These are phyloP conservation scores for Nemophila menziesii DNA, from an alignment of 257 asterid species.

Conservation along the genomic window DNA sequence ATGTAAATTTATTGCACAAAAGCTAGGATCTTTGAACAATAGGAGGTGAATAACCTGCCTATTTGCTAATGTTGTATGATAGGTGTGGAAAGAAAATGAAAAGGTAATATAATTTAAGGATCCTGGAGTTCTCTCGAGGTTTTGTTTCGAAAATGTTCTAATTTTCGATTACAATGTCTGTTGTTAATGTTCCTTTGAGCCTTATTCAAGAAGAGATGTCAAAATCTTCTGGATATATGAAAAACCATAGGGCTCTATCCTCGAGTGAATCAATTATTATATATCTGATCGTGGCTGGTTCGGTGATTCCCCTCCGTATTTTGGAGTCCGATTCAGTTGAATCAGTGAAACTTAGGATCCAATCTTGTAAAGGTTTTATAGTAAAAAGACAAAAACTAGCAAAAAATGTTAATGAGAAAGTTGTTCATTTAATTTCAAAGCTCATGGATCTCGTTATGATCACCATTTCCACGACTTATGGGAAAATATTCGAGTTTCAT, in stretches of 20 bases:
- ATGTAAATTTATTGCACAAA: constrained; percentile 4
- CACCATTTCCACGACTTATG: constrained; percentile 44
- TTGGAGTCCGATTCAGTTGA: constrained; percentile 67
- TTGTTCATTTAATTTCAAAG: constrained; percentile 49
- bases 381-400: constrained; percentile 62
- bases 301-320: constrained; percentile 51
- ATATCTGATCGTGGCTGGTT: constrained; percentile 45
- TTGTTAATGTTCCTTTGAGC: constrained; percentile 49
- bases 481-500: constrained; percentile 44
- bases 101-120: not conserved
- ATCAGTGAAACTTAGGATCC: constrained; percentile 67
- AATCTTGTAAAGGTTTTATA: constrained; percentile 51
- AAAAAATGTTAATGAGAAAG: constrained; percentile 50
- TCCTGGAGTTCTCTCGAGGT: not conserved
- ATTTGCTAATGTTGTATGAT: constrained; percentile 4
- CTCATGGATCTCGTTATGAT: constrained; percentile 46
- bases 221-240: constrained; percentile 14
- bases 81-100: not conserved
- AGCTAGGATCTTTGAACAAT: not conserved
- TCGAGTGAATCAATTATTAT: constrained; percentile 39
- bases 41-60: not conserved
- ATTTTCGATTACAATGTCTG: constrained; percentile 38
- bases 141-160: not conserved
- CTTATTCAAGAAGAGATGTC: constrained; percentile 27
- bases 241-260: constrained; percentile 21